Conservation (phyloP, 257 asterid species). For the Nicotiana noctiflora region DNA sequence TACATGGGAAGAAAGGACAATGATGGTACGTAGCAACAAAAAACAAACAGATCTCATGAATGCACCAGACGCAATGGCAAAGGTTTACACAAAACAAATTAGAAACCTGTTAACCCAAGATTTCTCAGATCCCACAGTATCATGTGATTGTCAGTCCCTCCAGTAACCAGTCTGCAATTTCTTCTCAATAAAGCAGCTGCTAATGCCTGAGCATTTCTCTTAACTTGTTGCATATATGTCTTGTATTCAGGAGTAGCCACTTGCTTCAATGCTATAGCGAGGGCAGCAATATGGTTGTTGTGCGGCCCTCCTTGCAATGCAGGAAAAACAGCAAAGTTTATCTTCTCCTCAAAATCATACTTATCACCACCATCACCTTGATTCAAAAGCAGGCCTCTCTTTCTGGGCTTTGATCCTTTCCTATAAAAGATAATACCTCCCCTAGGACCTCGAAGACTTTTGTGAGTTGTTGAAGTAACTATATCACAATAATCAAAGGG, state of each 20-base stretch:
- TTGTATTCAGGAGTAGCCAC: conserved; percentile 74
- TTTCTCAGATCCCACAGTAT: conserved; percentile 83
- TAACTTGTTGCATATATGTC: conserved; percentile 75
- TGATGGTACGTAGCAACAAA: not conserved
- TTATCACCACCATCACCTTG: conserved; percentile 62
- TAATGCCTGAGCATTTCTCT: conserved; percentile 73
- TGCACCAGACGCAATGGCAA: not conserved
- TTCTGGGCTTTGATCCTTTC: conserved; percentile 74
- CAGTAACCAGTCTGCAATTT: conserved; percentile 69
- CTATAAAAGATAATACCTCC: conserved; percentile 82
- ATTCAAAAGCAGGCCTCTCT: conserved; percentile 65
- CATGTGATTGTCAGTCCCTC: conserved; percentile 82
- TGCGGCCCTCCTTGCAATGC: conserved; percentile 93
- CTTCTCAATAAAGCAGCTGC: conserved; percentile 59
- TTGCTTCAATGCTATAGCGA: conserved; percentile 83
- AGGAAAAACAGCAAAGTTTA: conserved; percentile 85
- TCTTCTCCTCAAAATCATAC: conserved; percentile 85
- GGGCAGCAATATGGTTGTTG: conserved; percentile 85
- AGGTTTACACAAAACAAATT: not conserved
- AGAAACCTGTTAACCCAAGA: conserved; percentile 68
- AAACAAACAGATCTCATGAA: not conserved
- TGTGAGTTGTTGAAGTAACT: conserved; percentile 85
- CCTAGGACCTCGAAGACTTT: conserved; percentile 93
- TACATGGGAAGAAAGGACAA: not conserved
- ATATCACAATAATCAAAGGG: conserved; percentile 81